phyloP scores from a whole-genome alignment of 768 basidiomycete species.

The Leucocoprinus leucothites region DNA sequence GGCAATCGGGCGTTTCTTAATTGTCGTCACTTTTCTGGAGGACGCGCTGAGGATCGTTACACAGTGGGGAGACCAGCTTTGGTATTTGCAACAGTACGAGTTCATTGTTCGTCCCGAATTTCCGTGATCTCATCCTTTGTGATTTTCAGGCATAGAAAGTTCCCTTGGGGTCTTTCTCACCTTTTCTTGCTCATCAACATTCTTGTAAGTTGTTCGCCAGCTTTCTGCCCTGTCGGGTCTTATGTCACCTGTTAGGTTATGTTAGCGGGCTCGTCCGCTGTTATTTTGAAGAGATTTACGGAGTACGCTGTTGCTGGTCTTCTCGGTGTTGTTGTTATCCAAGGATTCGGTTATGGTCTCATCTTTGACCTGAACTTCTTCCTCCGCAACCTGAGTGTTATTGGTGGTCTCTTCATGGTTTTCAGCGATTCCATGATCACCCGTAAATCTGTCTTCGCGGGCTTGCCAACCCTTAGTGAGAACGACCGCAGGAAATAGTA shows the following conservation, averaged over 20 bases:
- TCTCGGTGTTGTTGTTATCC: constrained; percentile 86
- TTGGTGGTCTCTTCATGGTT: constrained; percentile 98
- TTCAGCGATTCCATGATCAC: constrained; percentile 94
- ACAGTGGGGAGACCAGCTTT: constrained; percentile 96
- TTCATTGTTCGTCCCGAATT: constrained; percentile 4
- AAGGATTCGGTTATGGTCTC: constrained; percentile 98
- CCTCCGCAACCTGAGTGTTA: constrained; percentile 97
- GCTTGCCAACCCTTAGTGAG: constrained; percentile 86
- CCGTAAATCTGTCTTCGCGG: constrained; percentile 86
- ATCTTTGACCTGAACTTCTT: constrained; percentile 99
- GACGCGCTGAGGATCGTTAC: constrained; percentile 91
- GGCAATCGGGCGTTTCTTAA: constrained; percentile 91
- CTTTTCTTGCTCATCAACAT: constrained; percentile 91
- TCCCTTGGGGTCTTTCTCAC: constrained; percentile 95
- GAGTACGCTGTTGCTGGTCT: constrained; percentile 91
- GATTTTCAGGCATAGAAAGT: constrained; percentile 77
- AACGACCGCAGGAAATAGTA: constrained; percentile 99
- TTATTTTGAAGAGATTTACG: constrained; percentile 84
- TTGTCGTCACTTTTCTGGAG: constrained; percentile 97
- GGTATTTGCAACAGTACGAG: constrained; percentile 93
- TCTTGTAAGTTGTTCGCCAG: constrained; percentile 53
- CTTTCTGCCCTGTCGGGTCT: not conserved
- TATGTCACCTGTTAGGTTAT: constrained; percentile 59
- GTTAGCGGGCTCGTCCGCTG: constrained; percentile 77
- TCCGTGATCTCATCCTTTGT: constrained; percentile 11